Evolutionary conservation across 192 early-diverging fungal species (phyloP).

Genomic region (Obelidium mucronatum): DNA sequence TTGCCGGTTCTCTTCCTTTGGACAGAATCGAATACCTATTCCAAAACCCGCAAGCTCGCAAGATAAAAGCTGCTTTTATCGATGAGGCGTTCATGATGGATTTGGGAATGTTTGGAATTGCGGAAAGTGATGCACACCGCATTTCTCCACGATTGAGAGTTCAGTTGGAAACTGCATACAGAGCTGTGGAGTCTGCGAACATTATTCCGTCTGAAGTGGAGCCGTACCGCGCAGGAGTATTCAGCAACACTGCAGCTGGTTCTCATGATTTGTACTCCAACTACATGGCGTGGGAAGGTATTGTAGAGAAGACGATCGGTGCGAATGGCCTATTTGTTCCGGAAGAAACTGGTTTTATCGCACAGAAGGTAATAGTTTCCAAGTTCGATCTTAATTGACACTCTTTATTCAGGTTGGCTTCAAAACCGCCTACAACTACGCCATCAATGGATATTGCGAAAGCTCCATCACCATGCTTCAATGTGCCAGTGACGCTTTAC

Average conservation of each 20-base stretch:
- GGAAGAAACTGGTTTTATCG: neutral
- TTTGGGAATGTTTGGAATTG: neutral
- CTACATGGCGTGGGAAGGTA: neutral
- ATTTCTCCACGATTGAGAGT: neutral
- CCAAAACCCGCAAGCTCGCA: neutral
- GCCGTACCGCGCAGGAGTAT: neutral
- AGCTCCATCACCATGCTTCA: neutral
- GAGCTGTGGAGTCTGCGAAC: slow-evolving; percentile 3
- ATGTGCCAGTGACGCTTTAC: neutral
- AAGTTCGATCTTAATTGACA: neutral
- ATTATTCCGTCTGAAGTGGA: neutral
- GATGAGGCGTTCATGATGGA: neutral
- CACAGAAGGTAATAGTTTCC: neutral
- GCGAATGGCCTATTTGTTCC: neutral
- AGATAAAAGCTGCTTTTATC: neutral
- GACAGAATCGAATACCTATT: neutral
- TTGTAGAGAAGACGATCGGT: neutral
- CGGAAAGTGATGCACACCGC: neutral
- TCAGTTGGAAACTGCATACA: slow-evolving; percentile 1
- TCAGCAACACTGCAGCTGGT: neutral
- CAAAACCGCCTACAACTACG: neutral
- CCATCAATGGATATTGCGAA: neutral
- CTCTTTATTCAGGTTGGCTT: neutral
- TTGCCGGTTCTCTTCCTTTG: neutral
- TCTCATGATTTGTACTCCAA: neutral